Evolutionary conservation across 768 basidiomycete genomes (phyloP).

Genomic region (Solioccasus polychromus): DNA sequence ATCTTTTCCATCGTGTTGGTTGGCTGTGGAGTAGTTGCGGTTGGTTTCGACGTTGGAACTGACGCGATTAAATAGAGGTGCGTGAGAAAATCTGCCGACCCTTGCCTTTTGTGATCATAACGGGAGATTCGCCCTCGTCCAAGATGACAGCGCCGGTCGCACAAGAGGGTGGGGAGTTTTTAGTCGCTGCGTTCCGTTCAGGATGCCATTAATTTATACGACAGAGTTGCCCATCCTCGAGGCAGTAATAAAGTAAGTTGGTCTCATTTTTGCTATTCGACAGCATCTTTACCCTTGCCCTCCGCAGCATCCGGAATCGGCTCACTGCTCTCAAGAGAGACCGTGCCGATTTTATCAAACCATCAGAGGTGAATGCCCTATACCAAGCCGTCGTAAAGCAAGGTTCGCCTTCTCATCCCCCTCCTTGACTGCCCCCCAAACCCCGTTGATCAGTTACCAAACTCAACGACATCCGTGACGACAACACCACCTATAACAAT

Average conservation of each 20-base stretch:
- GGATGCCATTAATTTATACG: constrained; percentile 21
- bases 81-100: constrained; percentile 36
- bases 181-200: background rate
- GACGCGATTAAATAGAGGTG: constrained; percentile 20
- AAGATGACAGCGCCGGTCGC: constrained; percentile 69
- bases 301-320: constrained; percentile 83
- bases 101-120: constrained; percentile 36
- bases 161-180: constrained; percentile 71
- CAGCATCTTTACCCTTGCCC: constrained; percentile 20
- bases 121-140: background rate
- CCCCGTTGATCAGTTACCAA: constrained; percentile 62
- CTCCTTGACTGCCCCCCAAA: too few relatives aligned
- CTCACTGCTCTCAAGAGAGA: constrained; percentile 94
- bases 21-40: constrained; percentile 6
- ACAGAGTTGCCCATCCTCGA: constrained; percentile 92
- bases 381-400: constrained; percentile 94
- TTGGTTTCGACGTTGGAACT: constrained; percentile 14
- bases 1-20: constrained; percentile 44
- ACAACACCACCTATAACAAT: constrained; percentile 73
- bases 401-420: constrained; percentile 46
- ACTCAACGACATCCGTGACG: constrained; percentile 87
- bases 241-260: constrained; percentile 79
- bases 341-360: constrained; percentile 87
- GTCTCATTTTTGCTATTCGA: constrained; percentile 21
- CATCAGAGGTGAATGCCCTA: constrained; percentile 88